Evolutionary conservation across 2,329 filamentous ascomycete genomes (phyloP).

Genomic region (Pyrenophora tritici-repentis): DNA sequence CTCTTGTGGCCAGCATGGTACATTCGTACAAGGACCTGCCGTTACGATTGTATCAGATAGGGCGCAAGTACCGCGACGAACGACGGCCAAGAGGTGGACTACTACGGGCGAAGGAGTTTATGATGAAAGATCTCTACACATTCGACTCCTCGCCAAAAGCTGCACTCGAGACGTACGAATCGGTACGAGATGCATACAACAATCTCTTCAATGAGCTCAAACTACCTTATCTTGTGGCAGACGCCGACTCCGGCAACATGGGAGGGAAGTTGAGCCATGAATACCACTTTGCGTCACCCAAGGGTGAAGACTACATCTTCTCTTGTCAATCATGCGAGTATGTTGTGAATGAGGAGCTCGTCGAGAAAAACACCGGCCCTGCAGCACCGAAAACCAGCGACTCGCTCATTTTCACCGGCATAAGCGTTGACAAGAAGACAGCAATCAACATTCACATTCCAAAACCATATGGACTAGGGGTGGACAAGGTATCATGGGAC

Average conservation of each 20-base stretch:
- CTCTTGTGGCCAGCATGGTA: constrained; percentile 72
- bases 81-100: constrained; percentile 85
- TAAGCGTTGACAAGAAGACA: constrained; percentile 69
- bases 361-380: constrained; percentile 47
- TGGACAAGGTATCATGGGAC: constrained; percentile 15
- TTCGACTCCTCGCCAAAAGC: constrained; percentile 73
- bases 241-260: constrained; percentile 95
- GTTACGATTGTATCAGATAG: constrained; percentile 86
- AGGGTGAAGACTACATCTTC: constrained; percentile 85
- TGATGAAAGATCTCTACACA: constrained; percentile 98
- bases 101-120: constrained; percentile 84
- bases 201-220: constrained; percentile 81
- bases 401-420: constrained; percentile 62
- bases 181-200: constrained; percentile 74
- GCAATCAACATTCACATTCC: constrained; percentile 64
- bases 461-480: not conserved
- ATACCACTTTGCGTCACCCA: constrained; percentile 79
- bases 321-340: constrained; percentile 75
- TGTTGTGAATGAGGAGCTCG: constrained; percentile 87
- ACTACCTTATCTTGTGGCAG: constrained; percentile 80
- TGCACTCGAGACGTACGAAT: constrained; percentile 80
- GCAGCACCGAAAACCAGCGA: constrained; percentile 20
- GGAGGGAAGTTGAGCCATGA: constrained; percentile 93
- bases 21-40: constrained; percentile 87
- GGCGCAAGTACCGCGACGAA: constrained; percentile 94